phyloP scores from a whole-genome alignment of 2,329 filamentous ascomycete species.

The Ophiostoma piceae region DNA sequence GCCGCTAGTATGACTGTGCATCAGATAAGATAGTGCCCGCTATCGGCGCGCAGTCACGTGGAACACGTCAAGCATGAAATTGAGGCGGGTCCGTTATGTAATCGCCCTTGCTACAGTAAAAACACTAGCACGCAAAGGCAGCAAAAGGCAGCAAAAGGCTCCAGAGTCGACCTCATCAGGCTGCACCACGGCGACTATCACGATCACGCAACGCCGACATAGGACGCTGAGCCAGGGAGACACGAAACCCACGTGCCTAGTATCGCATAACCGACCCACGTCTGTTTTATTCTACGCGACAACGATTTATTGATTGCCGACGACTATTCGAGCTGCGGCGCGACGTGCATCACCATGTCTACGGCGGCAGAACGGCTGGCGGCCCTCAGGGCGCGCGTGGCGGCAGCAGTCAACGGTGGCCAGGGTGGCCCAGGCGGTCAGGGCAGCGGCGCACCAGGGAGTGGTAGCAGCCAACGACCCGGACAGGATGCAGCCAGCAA shows the following conservation, averaged over 20 bases:
- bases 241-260: background rate
- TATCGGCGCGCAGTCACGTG: slow-evolving; percentile 24
- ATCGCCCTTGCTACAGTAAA: background rate
- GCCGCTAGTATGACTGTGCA: background rate
- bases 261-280: background rate
- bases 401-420: slow-evolving; percentile 56
- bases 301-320: background rate
- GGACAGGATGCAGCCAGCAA: slow-evolving; percentile 37
- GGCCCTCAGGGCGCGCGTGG: slow-evolving; percentile 72
- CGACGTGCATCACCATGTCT: slow-evolving; percentile 20
- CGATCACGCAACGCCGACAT: slow-evolving; percentile 10
- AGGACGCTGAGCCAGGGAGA: background rate
- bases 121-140: slow-evolving; percentile 5
- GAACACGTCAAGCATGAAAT: background rate
- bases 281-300: background rate
- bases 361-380: slow-evolving; percentile 61
- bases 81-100: background rate
- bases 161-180: background rate
- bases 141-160: slow-evolving; percentile 6
- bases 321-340: background rate
- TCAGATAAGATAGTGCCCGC: slow-evolving; percentile 21
- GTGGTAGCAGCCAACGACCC: background rate
- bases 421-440: background rate
- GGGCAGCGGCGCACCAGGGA: background rate
- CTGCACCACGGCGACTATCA: slow-evolving; percentile 12